Evolutionary conservation across 306 rosid species (phyloP), one percentile per base, ranked within the genome.

Genomic region (Styphnolobium japonicum): DNA sequence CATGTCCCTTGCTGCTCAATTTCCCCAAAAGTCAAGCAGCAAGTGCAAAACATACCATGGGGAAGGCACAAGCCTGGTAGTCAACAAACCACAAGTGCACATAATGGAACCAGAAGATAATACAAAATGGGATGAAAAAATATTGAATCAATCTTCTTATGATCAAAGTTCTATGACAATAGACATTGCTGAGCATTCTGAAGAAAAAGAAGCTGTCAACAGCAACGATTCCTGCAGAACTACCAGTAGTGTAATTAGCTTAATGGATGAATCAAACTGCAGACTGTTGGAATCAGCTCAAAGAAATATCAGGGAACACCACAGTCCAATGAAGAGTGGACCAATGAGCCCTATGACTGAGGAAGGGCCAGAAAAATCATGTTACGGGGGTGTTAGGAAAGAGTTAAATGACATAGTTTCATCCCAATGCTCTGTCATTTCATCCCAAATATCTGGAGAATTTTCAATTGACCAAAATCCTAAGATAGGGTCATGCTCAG

Each of bases 1-100:
- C 80, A 91, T 96, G 98, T 84, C 99, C 18, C 91, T 96, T 25
- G 99, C 96, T 77, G 94, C 99, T 67, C 98, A 77, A 58, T 96
- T 80, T 80, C 96, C 98, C 27, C 74, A 78, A 55, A 87, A 82
- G 42, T 63, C 87, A 27, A 80, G 72, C 76, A 81, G 85, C 77
- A 75, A 40, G 4, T 27, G 62, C 67, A 15, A 83, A 46, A 49
- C 73, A 57, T 69, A 71, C 74, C 53, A 22, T 6, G 75, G 56
- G 1, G 81, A 79, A 75, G 79, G 80, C 71, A 69, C 79, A 25
- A 53, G 76, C 75, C 69, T 62, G 66, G 18, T 33, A n/a, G 74
- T 67, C 55, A 49, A 57, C 9, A n/a, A 78, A 71, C 83, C 62
- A 43, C 76, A 82, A 52, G 75, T 78, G 67, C 64, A 58, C 36